phyloP scores from a whole-genome alignment of 2,329 filamentous ascomycete species.

The Penicillium thymicola region DNA sequence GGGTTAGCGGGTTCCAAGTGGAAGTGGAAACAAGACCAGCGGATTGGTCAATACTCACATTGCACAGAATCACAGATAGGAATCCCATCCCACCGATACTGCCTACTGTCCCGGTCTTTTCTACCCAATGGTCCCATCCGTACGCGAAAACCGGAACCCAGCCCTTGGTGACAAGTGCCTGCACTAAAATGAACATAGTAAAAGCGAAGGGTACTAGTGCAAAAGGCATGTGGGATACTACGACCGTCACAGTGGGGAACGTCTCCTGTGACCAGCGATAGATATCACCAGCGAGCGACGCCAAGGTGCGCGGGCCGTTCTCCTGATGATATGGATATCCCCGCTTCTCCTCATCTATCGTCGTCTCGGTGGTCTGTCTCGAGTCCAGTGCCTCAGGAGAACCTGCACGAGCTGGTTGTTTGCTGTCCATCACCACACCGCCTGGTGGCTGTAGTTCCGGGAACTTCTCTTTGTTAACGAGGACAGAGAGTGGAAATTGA shows the following conservation, averaged over 20 bases:
- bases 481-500: constrained; percentile 3
- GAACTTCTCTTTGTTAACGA: constrained; percentile 10
- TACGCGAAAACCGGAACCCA: constrained; percentile 72
- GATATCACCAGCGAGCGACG: constrained; percentile 46
- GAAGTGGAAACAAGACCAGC: not conserved
- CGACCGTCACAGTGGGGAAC: constrained; percentile 66
- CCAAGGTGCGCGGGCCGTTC: constrained; percentile 47
- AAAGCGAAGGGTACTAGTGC: constrained; percentile 69
- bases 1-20: constrained; percentile 9
- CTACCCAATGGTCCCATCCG: constrained; percentile 71
- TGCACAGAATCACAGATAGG: constrained; percentile 66
- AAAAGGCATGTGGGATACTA: constrained; percentile 64
- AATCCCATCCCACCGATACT: constrained; percentile 71
- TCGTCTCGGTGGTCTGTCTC: constrained; percentile 2
- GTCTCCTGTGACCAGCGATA: constrained; percentile 65
- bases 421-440: not conserved
- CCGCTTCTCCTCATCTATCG: constrained; percentile 33
- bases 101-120: constrained; percentile 65
- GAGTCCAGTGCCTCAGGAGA: constrained; percentile 4
- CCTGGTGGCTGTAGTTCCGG: not conserved
- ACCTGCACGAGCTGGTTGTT: not conserved
- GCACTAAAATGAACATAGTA: constrained; percentile 71
- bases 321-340: not conserved
- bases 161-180: constrained; percentile 68
- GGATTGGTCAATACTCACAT: constrained; percentile 52